Evolutionary conservation across 208 protist genomes (phyloP).

Genomic region (Trypanosoma theileri): DNA sequence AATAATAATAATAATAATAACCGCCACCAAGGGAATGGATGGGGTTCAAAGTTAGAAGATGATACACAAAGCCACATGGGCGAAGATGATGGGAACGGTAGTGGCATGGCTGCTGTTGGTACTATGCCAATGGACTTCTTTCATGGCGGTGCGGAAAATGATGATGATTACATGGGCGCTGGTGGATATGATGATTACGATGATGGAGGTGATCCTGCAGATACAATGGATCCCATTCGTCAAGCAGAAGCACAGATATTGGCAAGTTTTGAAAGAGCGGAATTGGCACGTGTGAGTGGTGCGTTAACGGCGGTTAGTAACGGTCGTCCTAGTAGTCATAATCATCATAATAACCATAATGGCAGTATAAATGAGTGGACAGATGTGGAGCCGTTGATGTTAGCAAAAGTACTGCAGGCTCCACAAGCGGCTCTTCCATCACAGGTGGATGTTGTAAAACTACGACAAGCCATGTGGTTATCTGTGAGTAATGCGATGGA

Average conservation of each 20-base stretch:
- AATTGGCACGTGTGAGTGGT: constrained; percentile 18
- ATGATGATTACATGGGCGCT: constrained; percentile 42
- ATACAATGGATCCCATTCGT: constrained; percentile 30
- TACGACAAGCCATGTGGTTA: constrained; percentile 82
- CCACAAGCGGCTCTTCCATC: constrained; percentile 65
- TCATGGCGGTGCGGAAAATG: constrained; percentile 57
- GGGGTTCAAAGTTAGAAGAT: constrained; percentile 1
- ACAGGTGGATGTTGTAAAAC: constrained; percentile 83
- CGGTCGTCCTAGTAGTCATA: constrained; percentile 6
- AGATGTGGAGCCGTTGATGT: constrained; percentile 30
- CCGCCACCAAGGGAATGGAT: not conserved
- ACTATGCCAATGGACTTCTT: constrained; percentile 86
- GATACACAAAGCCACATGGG: constrained; percentile 3
- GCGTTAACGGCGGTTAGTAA: constrained; percentile 29
- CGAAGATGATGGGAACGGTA: constrained; percentile 22
- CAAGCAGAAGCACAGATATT: constrained; percentile 33
- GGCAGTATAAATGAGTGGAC: not conserved
- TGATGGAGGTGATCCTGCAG: constrained; percentile 31
- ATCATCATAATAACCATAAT: constrained; percentile 1
- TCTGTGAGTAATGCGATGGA: constrained; percentile 44
- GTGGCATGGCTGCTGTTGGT: constrained; percentile 39
- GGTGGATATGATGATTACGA: constrained; percentile 41
- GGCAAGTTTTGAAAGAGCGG: constrained; percentile 22
- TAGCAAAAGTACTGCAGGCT: constrained; percentile 56
- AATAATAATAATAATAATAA: constrained; percentile 7